Base-by-base conservation (phyloP, 2,329 filamentous ascomycete genomes). In the Podosphaera aphanis region DNA sequence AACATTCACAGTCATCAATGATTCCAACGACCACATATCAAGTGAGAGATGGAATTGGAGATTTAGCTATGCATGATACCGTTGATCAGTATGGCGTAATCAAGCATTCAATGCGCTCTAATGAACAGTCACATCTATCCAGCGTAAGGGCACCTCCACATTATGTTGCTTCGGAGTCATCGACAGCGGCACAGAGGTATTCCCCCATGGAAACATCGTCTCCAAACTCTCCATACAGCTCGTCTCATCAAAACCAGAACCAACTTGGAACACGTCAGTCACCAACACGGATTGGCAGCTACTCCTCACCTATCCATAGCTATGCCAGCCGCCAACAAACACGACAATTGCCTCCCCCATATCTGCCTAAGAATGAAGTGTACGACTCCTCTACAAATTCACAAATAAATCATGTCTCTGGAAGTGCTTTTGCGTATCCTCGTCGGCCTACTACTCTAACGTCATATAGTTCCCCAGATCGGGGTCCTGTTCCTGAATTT, bases 151-250 rank as follows among this genome's bases (percentile, higher is more conserved):
- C 65, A 37, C 55, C 75, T 49, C 83, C 73, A 50, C 74, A 84
- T 55, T 79, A 88, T 60, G 63, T 77, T 41, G 66, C 78, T 44
- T 77, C 77, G 52, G 77, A 88, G 57, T 77, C 82, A 48, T 90
- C 84, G 38, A 71, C 83, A 44, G 83, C 84, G 47, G 83, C 85
- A 49, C 83, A 92, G 61, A 77, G 86, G 59, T 95, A 95, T 64
- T 95, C 88, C 41, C 90, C 88, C 51, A 94, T 94, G 86, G 88
- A 93, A 61, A 73, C 76, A 15, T 67, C 92, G 49, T 84, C 85
- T 49, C 83, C 85, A 36, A 75, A 79, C 29, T 79, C 82, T 47
- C 77, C 84, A 29, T 92, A 92, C 64, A 71, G 74, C 59, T 70
- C 65, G 64, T 73, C 67, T 50, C 74, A 66, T 58, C 67, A 52